phyloP scores from a whole-genome alignment of 352 stramenopile genomes.

The Thraustochytrium striatum region DNA sequence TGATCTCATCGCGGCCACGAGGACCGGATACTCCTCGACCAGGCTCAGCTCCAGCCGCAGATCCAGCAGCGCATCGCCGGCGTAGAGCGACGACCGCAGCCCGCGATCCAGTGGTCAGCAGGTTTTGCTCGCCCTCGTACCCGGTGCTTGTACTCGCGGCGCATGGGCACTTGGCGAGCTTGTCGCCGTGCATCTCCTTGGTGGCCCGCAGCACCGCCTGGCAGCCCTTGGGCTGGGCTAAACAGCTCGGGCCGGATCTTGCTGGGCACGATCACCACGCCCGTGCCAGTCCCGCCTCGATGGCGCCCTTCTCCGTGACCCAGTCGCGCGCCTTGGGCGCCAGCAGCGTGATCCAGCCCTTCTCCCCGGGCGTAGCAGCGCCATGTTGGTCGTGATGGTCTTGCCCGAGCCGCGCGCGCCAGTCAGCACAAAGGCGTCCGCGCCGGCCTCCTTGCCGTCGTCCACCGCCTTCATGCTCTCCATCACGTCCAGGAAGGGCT shows the following conservation, averaged over 20 bases:
- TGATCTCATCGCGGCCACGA: slow-evolving; percentile 50
- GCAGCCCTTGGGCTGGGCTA: slow-evolving; percentile 40
- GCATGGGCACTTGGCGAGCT: slow-evolving; percentile 25
- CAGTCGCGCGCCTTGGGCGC: slow-evolving; percentile 31
- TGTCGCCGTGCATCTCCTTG: slow-evolving; percentile 28
- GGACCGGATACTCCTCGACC: slow-evolving; percentile 41
- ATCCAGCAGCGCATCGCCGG: slow-evolving; percentile 47
- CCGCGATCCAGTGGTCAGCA: slow-evolving; percentile 46
- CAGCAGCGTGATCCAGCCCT: slow-evolving; percentile 47
- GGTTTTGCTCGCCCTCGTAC: slow-evolving; percentile 31
- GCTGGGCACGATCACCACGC: neutral
- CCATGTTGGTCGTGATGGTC: slow-evolving; percentile 13
- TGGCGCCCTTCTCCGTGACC: slow-evolving; percentile 31
- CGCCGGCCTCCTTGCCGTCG: neutral
- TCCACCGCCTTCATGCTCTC: slow-evolving; percentile 22
- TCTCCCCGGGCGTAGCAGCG: slow-evolving; percentile 19
- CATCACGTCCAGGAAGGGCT: neutral
- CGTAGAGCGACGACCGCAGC: neutral
- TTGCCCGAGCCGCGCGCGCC: slow-evolving; percentile 51
- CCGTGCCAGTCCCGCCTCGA: slow-evolving; percentile 40
- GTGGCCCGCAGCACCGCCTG: slow-evolving; percentile 33
- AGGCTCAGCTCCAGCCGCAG: slow-evolving; percentile 49
- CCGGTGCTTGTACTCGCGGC: slow-evolving; percentile 42
- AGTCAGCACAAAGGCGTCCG: slow-evolving; percentile 13
- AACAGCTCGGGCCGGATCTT: neutral